Evolutionary conservation across 768 basidiomycete genomes (phyloP).

Genomic region (Collybia mongolica): DNA sequence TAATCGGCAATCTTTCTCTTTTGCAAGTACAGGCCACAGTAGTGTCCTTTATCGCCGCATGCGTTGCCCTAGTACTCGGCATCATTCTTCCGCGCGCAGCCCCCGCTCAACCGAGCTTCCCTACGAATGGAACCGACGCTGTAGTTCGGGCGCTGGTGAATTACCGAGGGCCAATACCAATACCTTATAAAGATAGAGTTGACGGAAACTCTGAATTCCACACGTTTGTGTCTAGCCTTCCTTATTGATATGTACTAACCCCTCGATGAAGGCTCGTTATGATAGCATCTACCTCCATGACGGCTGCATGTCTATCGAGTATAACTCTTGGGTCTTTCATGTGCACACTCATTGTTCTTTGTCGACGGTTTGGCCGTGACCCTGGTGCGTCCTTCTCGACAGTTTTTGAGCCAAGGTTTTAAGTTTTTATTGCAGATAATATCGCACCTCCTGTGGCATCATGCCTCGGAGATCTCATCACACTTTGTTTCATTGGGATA

Average conservation of each 20-base stretch:
- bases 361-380: conserved; percentile 72
- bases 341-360: conserved; percentile 78
- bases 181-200: background rate
- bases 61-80: conserved; percentile 73
- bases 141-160: background rate
- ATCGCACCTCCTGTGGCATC: conserved; percentile 94
- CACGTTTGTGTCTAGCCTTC: background rate
- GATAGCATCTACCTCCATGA: conserved; percentile 78
- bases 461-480: conserved; percentile 90
- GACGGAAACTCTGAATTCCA: background rate
- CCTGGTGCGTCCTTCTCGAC: conserved; percentile 58
- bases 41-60: conserved; percentile 85
- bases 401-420: background rate
- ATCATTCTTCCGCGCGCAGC: conserved; percentile 47
- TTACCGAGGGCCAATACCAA: background rate
- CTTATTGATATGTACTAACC: background rate
- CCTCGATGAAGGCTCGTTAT: conserved; percentile 57
- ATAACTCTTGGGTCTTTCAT: conserved; percentile 90
- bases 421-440: conserved; percentile 63
- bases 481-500: conserved; percentile 77
- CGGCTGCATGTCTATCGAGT: conserved; percentile 75
- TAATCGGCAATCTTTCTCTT: conserved; percentile 80
- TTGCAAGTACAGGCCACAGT: conserved; percentile 93
- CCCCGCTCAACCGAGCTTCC: conserved; percentile 13
- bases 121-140: background rate